Base-by-base conservation (phyloP, 2,329 filamentous ascomycete genomes). In the Aureobasidium sp. region DNA sequence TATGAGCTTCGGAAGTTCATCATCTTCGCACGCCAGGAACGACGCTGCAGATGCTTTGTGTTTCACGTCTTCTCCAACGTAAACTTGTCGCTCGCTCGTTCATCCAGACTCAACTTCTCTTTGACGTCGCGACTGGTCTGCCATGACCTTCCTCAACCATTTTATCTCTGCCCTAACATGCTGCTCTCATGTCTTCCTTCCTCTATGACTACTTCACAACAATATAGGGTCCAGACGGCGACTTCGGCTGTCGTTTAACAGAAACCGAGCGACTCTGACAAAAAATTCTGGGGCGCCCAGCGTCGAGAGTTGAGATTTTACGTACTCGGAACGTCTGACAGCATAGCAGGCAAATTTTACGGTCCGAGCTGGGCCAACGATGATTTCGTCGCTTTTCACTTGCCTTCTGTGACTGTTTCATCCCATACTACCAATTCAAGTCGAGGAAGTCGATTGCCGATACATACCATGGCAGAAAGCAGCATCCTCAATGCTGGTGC, bases 341-440 rank as follows among this genome's bases (percentile, higher is more conserved):
- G 53, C 53, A 36, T 57, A 39, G 31, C 51, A 31, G 51, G 37
- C 53, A 57, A 57, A 45, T 57, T 57, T 34, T 39, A 57, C 53
- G 53, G 53, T 1, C 53, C 53, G 53, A 57, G n/a, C 39, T 57
- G 41, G 52, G 39, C 53, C 51, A 41, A 53, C 37, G 27, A 45
- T 45, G 39, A 22, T 57, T 44, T 57, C 53, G 53, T 57, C 53
- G 53, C 53, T 57, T 57, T 57, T 57, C 39, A 57, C 53, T 57
- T 57, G 53, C 53, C 53, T 45, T 57, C 39, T 44, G 12, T 57
- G 53, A 34, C 53, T 57, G 39, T 45, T 45, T 45, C 52, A 29
- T 42, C 36, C 15, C 52, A 42, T 52, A 52, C 48, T 17, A n/a
- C 17, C 14, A 22, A 25, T 25, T 29, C 29, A 11, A 39, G 9